Evolutionary conservation across 108 stramenopile genomes (phyloP).

Genomic region (Craspedostauros australis): DNA sequence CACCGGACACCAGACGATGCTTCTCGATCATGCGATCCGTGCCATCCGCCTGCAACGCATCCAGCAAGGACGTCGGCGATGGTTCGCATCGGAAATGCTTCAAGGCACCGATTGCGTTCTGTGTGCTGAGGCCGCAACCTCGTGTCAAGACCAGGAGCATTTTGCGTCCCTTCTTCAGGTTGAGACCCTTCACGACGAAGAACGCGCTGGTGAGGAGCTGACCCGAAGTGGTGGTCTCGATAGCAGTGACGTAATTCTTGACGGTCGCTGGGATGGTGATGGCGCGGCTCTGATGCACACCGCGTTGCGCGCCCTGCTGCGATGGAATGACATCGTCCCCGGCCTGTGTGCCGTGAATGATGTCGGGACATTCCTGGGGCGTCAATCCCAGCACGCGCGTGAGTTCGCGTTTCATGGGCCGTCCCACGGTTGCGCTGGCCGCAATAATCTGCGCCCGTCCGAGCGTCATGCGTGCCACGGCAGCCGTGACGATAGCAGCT

Average conservation of each 20-base stretch:
- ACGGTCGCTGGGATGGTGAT: conserved; percentile 80
- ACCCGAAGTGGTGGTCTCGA: conserved; percentile 55
- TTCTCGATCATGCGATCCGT: conserved; percentile 69
- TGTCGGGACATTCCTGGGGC: conserved; percentile 68
- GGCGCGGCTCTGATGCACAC: conserved; percentile 50
- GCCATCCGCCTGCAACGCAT: conserved; percentile 63
- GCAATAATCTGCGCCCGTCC: conserved; percentile 78
- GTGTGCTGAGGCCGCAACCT: conserved; percentile 61
- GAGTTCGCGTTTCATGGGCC: conserved; percentile 84
- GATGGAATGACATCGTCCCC: conserved; percentile 11
- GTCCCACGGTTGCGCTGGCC: conserved; percentile 91
- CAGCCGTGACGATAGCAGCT: conserved; percentile 72
- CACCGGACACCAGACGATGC: conserved; percentile 72
- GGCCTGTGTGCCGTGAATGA: conserved; percentile 42
- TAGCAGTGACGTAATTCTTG: conserved; percentile 54
- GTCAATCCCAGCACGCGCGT: conserved; percentile 76
- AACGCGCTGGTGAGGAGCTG: conserved; percentile 67
- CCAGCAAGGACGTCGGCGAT: conserved; percentile 63
- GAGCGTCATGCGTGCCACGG: conserved; percentile 58
- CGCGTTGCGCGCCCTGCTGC: background rate
- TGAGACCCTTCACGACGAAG: conserved; percentile 40
- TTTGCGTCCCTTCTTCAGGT: conserved; percentile 16
- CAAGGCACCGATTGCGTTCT: conserved; percentile 79
- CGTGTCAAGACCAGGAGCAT: conserved; percentile 72
- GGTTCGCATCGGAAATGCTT: conserved; percentile 72